phyloP scores from a whole-genome alignment of 139 green algal species.

The Micractinium conductrix region DNA sequence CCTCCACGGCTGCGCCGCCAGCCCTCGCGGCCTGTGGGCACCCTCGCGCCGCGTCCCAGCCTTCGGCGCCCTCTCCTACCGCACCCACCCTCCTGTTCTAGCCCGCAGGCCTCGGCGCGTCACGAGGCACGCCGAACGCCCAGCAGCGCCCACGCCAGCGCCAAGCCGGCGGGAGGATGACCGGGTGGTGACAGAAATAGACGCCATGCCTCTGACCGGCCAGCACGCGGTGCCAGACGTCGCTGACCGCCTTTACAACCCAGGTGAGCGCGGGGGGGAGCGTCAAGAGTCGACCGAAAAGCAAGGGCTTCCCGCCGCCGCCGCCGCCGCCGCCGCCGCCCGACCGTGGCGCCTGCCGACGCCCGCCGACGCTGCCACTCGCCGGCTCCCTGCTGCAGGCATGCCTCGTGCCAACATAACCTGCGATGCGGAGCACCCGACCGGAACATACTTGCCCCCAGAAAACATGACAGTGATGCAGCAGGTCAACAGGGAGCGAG shows the following conservation, averaged over 20 bases:
- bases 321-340: background rate
- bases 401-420: conserved; percentile 41
- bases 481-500: background rate
- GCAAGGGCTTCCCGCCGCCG: too few relatives aligned
- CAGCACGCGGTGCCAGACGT: background rate
- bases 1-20: too few relatives aligned
- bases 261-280: background rate
- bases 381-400: background rate
- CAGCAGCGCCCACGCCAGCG: too few relatives aligned
- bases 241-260: conserved; percentile 8
- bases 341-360: background rate
- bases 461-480: conserved; percentile 42
- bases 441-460: conserved; percentile 23
- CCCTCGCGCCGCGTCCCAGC: too few relatives aligned
- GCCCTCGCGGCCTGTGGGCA: too few relatives aligned
- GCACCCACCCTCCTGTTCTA: too few relatives aligned
- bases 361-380: background rate
- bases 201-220: background rate
- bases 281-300: background rate
- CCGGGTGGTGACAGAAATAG: background rate
- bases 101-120: too few relatives aligned
- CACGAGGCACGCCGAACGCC: too few relatives aligned
- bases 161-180: too few relatives aligned
- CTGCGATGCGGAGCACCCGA: conserved; percentile 31
- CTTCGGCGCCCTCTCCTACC: too few relatives aligned